phyloP scores from a whole-genome alignment of 345 rosid genomes.

The Camelina laxa region DNA sequence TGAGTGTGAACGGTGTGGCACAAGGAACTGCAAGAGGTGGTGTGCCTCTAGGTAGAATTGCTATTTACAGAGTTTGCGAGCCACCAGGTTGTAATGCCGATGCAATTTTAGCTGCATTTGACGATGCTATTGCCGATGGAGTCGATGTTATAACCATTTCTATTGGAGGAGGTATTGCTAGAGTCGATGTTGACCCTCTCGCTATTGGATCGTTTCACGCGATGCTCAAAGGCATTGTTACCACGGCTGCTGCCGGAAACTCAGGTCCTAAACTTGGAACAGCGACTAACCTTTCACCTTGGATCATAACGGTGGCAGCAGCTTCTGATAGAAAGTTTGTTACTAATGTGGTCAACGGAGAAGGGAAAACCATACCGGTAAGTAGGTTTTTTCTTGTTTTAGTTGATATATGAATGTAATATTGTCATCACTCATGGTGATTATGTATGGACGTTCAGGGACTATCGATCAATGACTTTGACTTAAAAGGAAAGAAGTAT shows the following conservation, averaged over 20 bases:
- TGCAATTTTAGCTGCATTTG: slow-evolving; percentile 40
- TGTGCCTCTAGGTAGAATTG: slow-evolving; percentile 63
- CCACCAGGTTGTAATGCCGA: slow-evolving; percentile 12
- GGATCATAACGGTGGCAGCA: slow-evolving; percentile 72
- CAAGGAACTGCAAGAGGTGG: slow-evolving; percentile 67
- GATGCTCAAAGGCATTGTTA: slow-evolving; percentile 61
- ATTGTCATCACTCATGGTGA: background rate
- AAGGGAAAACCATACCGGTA: slow-evolving; percentile 50
- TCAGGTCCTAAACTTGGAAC: slow-evolving; percentile 48
- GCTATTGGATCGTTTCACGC: slow-evolving; percentile 70
- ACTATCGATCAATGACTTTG: slow-evolving; percentile 43
- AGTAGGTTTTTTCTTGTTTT: slow-evolving; percentile 16
- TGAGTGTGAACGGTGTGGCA: slow-evolving; percentile 54
- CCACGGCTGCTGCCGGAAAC: slow-evolving; percentile 57
- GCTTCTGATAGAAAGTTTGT: slow-evolving; percentile 60
- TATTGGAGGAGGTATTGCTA: slow-evolving; percentile 52
- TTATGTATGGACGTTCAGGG: slow-evolving; percentile 35
- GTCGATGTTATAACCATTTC: slow-evolving; percentile 82
- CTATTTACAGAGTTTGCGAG: slow-evolving; percentile 51
- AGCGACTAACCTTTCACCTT: slow-evolving; percentile 56
- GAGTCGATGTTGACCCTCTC: slow-evolving; percentile 49
- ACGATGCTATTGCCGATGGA: slow-evolving; percentile 49
- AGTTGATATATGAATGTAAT: background rate
- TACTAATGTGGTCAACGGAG: slow-evolving; percentile 53
- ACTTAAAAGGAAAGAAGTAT: slow-evolving; percentile 30